Conservation (phyloP, 1,284 basidiomycete genomes). For the Gomphus sp. region DNA sequence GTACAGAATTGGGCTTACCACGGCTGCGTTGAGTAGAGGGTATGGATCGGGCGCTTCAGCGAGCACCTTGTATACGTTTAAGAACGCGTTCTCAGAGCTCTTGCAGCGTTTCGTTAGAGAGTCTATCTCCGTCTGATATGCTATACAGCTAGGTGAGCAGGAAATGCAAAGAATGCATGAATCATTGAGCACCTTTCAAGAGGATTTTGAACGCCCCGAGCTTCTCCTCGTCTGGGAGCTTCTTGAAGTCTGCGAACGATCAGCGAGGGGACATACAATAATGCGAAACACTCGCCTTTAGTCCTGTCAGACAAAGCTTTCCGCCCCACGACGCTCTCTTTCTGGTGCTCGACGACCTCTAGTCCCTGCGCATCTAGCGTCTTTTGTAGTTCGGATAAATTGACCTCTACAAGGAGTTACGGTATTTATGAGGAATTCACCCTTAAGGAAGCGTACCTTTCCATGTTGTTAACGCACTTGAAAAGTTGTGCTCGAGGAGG, state of each 20-base stretch:
- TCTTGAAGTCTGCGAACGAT: conserved; percentile 74
- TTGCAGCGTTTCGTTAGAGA: conserved; percentile 88
- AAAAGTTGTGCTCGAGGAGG: conserved; percentile 65
- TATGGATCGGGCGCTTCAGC: conserved; percentile 95
- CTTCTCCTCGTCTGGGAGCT: conserved; percentile 82
- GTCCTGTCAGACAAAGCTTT: conserved; percentile 91
- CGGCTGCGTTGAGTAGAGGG: conserved; percentile 87
- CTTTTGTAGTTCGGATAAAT: conserved; percentile 86
- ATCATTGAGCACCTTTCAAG: conserved; percentile 55
- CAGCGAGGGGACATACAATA: conserved; percentile 3
- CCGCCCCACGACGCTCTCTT: conserved; percentile 88
- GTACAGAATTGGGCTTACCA: conserved; percentile 41
- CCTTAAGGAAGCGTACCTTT: conserved; percentile 43
- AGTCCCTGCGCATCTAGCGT: conserved; percentile 83
- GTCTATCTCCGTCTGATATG: conserved; percentile 96
- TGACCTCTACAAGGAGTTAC: conserved; percentile 52
- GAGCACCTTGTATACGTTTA: conserved; percentile 88
- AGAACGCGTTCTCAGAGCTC: conserved; percentile 85
- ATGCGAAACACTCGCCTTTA: conserved; percentile 49
- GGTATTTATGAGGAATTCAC: background rate
- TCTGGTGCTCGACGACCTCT: conserved; percentile 95
- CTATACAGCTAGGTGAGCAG: conserved; percentile 28
- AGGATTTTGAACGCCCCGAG: conserved; percentile 77
- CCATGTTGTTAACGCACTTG: conserved; percentile 80
- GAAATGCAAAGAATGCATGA: background rate